Evolutionary conservation across 805 yeast species (phyloP), one percentile per base, ranked within the genome.

Genomic region (Myxozyma melibiosi): DNA sequence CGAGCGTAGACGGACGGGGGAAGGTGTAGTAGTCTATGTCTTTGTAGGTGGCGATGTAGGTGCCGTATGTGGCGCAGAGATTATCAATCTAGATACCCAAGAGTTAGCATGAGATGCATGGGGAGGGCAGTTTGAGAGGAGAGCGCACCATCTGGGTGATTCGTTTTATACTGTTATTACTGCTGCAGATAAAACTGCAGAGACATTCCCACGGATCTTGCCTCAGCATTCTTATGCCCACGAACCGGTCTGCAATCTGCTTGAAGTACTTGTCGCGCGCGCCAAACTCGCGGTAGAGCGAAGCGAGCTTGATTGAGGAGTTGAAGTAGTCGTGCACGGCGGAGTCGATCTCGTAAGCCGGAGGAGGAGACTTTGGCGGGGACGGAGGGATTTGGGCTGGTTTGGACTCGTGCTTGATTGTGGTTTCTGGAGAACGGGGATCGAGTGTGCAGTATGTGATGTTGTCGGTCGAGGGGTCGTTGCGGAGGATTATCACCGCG

Each of bases 181-280:
- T 85, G 1, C 96, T 89, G 73, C 98, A 94, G 9, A 94, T 94
- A 63, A 92, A 94, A 1, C 94, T 87, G 18, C 92, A 74, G 43
- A 90, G 75, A 41, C 92, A 90, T 65, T 94, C 99, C 98, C 98
- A 94, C 0, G 99, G 98, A 63, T 92, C 97, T 70, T 94, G 98
- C 35, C 91, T 78, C 27, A 94, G 77, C 61, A 92, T 89, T 30
- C 99, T 74, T 18, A 92, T 84, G 0, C 97, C 98, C 3, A 76
- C 76, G 53, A 83, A 82, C 13, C 51, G 60, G 34, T 47, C 49
- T 2, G 53, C 39, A 42, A 68, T 68, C 13, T 61, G 69, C 70
- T 71, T 44, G 66, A 84, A 85, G 20, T 74, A 71, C 18, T 74
- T 48, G 68, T 90, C 95, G 18, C 72, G 77, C 0, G 61, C 55